phyloP scores from a whole-genome alignment of 331 rosid genomes.

The Pyrus hybrid region DNA sequence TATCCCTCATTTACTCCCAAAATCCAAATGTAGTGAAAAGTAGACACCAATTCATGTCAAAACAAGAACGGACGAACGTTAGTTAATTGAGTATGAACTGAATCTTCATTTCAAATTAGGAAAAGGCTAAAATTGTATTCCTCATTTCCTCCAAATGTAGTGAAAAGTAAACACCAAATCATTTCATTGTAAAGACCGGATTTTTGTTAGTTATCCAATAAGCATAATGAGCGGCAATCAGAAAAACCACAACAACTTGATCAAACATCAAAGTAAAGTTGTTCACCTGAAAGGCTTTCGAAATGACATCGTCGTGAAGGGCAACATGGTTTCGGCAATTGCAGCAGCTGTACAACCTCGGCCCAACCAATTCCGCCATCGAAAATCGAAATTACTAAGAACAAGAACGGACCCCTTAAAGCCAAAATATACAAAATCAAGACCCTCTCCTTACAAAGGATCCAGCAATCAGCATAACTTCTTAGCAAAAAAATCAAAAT shows the following conservation, averaged over 20 bases:
- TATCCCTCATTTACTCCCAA: background rate
- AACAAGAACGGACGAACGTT: background rate
- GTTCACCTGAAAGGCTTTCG: conserved; percentile 37
- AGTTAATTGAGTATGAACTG: background rate
- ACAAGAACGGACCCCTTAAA: too few relatives aligned
- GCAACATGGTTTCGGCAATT: conserved; percentile 32
- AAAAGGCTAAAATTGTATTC: background rate
- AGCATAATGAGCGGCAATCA: background rate
- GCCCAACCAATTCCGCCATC: too few relatives aligned
- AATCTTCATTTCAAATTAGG: background rate
- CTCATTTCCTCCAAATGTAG: background rate
- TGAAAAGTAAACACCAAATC: background rate
- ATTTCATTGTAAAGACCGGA: background rate
- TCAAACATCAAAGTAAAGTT: background rate
- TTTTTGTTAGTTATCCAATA: too few relatives aligned
- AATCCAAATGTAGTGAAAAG: background rate
- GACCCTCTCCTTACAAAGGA: too few relatives aligned
- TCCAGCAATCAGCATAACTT: too few relatives aligned
- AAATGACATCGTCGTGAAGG: conserved; percentile 33
- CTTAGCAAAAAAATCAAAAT: too few relatives aligned
- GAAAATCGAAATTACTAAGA: too few relatives aligned
- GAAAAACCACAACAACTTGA: background rate
- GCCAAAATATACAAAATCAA: too few relatives aligned
- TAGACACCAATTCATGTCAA: background rate
- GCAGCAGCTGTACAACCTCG: conserved; percentile 9